Base-by-base conservation (phyloP, 1,284 basidiomycete species). In the Trametes polyzona region DNA sequence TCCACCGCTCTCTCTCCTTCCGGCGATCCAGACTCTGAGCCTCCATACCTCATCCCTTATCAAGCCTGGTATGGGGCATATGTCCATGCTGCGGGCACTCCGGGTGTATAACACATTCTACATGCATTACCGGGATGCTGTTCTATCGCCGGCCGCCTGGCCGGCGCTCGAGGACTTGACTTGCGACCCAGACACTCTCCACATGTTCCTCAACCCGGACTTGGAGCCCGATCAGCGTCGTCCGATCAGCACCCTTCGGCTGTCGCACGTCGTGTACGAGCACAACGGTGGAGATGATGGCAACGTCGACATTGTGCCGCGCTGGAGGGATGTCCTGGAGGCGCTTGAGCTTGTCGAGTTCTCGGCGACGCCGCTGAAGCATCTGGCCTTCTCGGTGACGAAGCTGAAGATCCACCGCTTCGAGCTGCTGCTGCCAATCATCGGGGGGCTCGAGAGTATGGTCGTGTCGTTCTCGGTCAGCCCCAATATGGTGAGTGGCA, bases 141-240 rank as follows among this genome's bases (percentile, higher is more conserved):
- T 19, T n/a, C 17, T 50, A 12, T 21, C 36, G 11, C 19, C 37
- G 5, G n/a, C 26, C 14, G 16, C 21, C 6, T 50, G 48, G 37
- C 54, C 54, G 10, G 36, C 26, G 0, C 48, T 56, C 11, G 47
- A 50, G 17, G 47, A 50, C 19, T 42, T 56, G 21, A 16, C 29
- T 5, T 56, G 54, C 35, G 9, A 17, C 16, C 32, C 21, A 6
- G n/a, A 8, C 19, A 19, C 17, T 7, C 21, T 56, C 3, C 16
- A 41, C n/a, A 3, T n/a, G 3, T 46, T 56, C 47, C 54, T 56
- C n/a, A n/a, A n/a, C 33, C 36, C 17, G 9, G 19, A n/a, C n/a
- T 17, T 30, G 2, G 11, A 29, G 14, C 24, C 29, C 16, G 27
- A 39, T 7, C 5, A 21, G 11, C 42, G 12, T 11, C 48, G 47